Evolutionary conservation across 208 protist species (phyloP).

Genomic region (Wallacemonas sp.): DNA sequence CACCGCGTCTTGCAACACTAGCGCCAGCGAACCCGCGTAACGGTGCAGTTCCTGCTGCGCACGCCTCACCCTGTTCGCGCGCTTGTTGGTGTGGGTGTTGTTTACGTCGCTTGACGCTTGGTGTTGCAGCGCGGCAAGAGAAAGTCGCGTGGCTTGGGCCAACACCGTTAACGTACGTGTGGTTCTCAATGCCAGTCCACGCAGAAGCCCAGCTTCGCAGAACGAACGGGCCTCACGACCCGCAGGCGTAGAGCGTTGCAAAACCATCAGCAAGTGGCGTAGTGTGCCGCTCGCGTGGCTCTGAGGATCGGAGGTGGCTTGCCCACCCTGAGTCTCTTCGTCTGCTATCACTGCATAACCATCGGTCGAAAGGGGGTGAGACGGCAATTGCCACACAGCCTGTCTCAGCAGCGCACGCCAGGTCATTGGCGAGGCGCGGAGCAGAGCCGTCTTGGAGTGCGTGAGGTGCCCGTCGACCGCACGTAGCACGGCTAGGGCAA

Average conservation of each 20-base stretch:
- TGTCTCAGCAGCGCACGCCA: neutral
- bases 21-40: neutral
- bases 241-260: neutral
- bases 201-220: neutral
- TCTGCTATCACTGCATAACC: too few species aligned
- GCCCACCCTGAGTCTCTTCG: neutral
- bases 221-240: neutral
- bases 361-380: too few species aligned
- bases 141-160: neutral
- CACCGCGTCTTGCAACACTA: neutral
- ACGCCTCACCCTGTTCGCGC: too few species aligned
- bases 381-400: neutral
- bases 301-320: neutral
- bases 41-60: neutral
- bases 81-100: too few species aligned
- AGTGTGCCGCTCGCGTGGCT: neutral
- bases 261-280: neutral
- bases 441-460: neutral
- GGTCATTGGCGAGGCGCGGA: neutral
- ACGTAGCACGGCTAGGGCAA: neutral
- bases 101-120: neutral
- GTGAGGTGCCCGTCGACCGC: slow-evolving; percentile 5
- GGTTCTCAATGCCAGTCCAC: neutral
- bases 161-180: neutral
- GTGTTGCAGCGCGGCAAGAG: neutral